Evolutionary conservation across 176 grass and related monocot species (phyloP).

Genomic region (Oryza australiensis): DNA sequence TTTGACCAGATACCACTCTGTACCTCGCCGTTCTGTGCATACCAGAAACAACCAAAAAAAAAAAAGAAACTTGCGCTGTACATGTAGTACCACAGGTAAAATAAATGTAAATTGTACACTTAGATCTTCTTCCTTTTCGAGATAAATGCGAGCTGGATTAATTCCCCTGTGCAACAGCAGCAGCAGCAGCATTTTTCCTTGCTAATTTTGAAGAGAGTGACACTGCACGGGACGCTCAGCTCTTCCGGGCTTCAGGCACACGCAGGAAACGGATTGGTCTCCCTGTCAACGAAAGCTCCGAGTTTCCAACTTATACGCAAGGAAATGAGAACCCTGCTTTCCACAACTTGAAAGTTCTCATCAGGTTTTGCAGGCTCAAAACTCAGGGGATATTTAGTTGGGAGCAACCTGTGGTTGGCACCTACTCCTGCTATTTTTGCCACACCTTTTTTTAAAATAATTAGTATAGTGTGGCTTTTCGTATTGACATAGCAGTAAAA

Average conservation of each 20-base stretch:
- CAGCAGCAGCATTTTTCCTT: not conserved
- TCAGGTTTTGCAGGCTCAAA: not conserved
- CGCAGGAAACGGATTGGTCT: constrained; percentile 7
- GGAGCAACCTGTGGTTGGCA: not conserved
- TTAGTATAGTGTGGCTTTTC: too few species aligned
- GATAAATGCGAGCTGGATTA: not conserved
- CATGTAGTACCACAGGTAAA: not conserved
- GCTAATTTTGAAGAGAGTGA: not conserved
- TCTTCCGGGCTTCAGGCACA: not conserved
- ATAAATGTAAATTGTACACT: not conserved
- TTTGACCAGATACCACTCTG: not conserved
- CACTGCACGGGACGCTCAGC: not conserved
- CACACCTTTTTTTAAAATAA: too few species aligned
- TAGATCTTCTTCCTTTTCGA: not conserved
- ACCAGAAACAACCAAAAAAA: too few species aligned
- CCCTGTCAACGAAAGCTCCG: not conserved
- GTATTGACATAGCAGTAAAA: too few species aligned
- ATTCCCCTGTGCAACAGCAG: not conserved
- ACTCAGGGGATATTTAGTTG: not conserved
- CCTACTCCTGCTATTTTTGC: not conserved
- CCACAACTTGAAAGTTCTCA: not conserved
- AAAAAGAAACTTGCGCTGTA: not conserved
- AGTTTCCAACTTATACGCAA: constrained; percentile 21
- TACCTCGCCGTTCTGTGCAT: not conserved
- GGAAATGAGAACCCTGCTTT: not conserved